Conservation (phyloP, 495 filamentous ascomycete species). For the Chaetomidium leptoderma region DNA sequence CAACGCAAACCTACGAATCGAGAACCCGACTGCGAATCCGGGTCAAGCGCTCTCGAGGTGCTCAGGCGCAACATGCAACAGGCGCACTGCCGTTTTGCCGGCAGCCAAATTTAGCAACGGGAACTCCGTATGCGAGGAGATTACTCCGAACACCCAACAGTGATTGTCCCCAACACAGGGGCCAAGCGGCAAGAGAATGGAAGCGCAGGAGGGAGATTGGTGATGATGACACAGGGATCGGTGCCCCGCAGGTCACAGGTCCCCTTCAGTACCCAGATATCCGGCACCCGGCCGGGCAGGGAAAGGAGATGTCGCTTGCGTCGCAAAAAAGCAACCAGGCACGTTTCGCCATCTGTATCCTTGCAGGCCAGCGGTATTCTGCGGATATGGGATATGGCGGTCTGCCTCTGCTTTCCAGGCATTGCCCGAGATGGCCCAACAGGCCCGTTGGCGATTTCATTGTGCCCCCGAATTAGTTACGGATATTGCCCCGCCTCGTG, state of each 20-base stretch:
- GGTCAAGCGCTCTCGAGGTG: not conserved
- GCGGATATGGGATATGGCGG: not conserved
- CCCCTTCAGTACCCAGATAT: too few species aligned
- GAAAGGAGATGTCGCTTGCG: not conserved
- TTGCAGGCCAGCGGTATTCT: not conserved
- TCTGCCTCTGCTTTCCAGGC: not conserved
- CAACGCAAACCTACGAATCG: not conserved
- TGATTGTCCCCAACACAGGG: not conserved
- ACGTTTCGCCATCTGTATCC: too few species aligned
- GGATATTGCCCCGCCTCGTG: constrained; percentile 5
- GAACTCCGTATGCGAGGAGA: constrained; percentile 7
- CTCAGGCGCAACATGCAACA: constrained; percentile 6
- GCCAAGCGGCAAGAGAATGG: constrained; percentile 1
- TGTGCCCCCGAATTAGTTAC: not conserved
- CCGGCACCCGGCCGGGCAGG: not conserved
- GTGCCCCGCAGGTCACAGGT: not conserved
- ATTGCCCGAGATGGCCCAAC: not conserved
- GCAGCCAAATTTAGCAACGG: constrained; percentile 7
- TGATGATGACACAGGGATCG: constrained; percentile 1
- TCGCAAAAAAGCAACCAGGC: not conserved
- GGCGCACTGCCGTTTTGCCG: not conserved
- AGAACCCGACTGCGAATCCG: not conserved
- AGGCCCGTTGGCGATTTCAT: not conserved
- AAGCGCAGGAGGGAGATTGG: constrained; percentile 1
- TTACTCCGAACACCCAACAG: not conserved